These are phyloP conservation scores for Linum usitatissimum DNA, from an alignment of 345 rosid genomes.

Conservation along the genomic window DNA sequence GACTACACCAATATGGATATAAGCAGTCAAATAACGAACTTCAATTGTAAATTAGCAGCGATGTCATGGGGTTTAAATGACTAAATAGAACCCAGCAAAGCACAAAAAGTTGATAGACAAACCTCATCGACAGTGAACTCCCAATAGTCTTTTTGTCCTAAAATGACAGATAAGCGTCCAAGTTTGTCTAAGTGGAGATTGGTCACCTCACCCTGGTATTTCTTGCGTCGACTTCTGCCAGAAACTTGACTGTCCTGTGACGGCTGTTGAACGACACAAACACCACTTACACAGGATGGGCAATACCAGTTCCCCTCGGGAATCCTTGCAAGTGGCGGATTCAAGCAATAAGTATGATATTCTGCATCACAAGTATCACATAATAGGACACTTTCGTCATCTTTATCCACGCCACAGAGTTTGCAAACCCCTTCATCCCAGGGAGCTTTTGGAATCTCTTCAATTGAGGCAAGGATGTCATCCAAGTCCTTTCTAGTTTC, in stretches of 20 bases:
- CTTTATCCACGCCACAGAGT: constrained; percentile 95
- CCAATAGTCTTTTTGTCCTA: constrained; percentile 89
- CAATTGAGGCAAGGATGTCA: constrained; percentile 50
- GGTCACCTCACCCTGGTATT: constrained; percentile 65
- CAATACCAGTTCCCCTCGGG: constrained; percentile 99
- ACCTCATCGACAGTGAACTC: constrained; percentile 75
- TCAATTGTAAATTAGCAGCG: neutral
- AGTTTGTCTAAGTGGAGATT: constrained; percentile 51
- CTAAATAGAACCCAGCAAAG: neutral
- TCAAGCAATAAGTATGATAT: constrained; percentile 97
- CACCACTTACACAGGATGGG: constrained; percentile 71
- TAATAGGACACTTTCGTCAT: constrained; percentile 91
- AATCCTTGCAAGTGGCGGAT: constrained; percentile 89
- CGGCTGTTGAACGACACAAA: constrained; percentile 36
- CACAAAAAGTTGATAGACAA: constrained; percentile 15
- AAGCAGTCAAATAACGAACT: neutral
- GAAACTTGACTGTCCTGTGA: constrained; percentile 35
- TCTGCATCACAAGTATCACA: constrained; percentile 97
- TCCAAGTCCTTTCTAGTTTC: constrained; percentile 63
- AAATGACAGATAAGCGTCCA: constrained; percentile 38
- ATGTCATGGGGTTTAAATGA: neutral
- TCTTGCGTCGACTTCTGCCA: constrained; percentile 34
- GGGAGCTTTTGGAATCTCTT: constrained; percentile 84
- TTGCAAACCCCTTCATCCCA: constrained; percentile 99
- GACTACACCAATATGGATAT: neutral